Percentiles rank a stretch among this genome's conserved stretches.
These are phyloP conservation scores for Backusella tuberculispora DNA, from an alignment of 192 early-diverging fungal species.

Conservation along the genomic window DNA sequence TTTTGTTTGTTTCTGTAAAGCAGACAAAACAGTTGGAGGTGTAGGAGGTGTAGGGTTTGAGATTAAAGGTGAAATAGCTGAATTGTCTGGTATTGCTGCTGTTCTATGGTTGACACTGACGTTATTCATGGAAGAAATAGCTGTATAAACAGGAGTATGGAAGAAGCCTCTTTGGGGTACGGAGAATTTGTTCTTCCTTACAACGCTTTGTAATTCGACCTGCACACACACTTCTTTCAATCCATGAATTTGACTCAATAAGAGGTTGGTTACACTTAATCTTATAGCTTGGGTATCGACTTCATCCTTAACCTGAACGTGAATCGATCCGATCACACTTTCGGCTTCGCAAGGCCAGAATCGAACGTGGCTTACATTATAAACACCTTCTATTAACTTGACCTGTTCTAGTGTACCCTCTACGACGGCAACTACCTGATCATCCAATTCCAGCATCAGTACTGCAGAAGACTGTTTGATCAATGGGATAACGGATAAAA, in stretches of 20 bases:
- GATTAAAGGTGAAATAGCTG: neutral
- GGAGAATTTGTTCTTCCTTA: constrained; percentile 1
- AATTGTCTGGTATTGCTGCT: neutral
- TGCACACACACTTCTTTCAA: constrained; percentile 56
- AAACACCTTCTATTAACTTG: constrained; percentile 45
- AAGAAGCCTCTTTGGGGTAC: constrained; percentile 22
- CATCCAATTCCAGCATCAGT: constrained; percentile 54
- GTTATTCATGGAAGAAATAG: constrained; percentile 14
- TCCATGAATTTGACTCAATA: constrained; percentile 52
- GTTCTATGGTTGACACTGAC: constrained; percentile 20
- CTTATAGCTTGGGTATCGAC: constrained; percentile 42
- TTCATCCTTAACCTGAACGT: constrained; percentile 45
- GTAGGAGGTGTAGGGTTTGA: neutral
- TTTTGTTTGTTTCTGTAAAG: constrained; percentile 20
- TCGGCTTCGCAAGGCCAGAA: constrained; percentile 64
- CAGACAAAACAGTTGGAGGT: constrained; percentile 1
- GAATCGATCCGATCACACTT: constrained; percentile 56
- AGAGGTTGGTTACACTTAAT: constrained; percentile 39
- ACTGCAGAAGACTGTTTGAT: constrained; percentile 70
- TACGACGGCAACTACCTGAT: constrained; percentile 41
- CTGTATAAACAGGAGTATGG: constrained; percentile 15
- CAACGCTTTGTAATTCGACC: constrained; percentile 39
- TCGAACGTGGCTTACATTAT: constrained; percentile 43
- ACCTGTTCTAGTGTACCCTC: constrained; percentile 56
- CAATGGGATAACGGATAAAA: constrained; percentile 86